Evolutionary conservation across 108 stramenopile genomes (phyloP).

Genomic region (Conticribra guillardii): DNA sequence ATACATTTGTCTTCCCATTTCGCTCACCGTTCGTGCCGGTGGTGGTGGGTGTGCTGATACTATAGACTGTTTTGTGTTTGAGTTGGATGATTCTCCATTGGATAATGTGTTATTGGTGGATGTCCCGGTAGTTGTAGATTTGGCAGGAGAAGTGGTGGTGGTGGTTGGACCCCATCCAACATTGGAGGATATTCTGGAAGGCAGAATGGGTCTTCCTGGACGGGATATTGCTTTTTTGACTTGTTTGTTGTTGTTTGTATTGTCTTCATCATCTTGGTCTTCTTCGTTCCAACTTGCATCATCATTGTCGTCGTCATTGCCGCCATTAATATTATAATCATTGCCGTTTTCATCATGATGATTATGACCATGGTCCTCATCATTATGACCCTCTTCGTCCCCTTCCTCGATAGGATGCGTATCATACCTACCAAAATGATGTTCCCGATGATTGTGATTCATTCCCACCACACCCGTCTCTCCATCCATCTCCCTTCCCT

Average conservation of each 20-base stretch:
- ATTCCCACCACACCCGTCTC: not conserved
- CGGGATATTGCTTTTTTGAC: not conserved
- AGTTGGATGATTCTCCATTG: not conserved
- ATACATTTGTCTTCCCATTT: conserved; percentile 44
- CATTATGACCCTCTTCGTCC: conserved; percentile 10
- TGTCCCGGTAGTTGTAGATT: not conserved
- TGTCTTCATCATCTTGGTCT: conserved; percentile 1
- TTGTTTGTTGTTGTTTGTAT: not conserved
- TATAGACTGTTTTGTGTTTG: conserved; percentile 1
- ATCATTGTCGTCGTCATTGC: conserved; percentile 10
- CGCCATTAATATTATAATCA: conserved; percentile 10
- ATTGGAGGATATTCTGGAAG: conserved; percentile 52
- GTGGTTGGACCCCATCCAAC: conserved; percentile 53
- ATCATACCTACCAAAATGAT: conserved; percentile 4
- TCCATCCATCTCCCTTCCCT: not conserved
- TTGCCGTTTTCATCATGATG: conserved; percentile 22
- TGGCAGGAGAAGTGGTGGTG: not conserved
- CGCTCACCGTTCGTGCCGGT: conserved; percentile 20
- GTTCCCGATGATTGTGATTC: not conserved
- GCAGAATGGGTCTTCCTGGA: conserved; percentile 29
- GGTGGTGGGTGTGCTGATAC: not conserved
- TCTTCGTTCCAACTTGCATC: conserved; percentile 14
- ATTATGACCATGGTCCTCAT: too few species aligned
- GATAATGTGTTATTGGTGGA: not conserved
- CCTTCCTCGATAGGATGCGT: conserved; percentile 37